Evolutionary conservation across 2,329 filamentous ascomycete species (phyloP).

Genomic region (Phialophora verrucosa): DNA sequence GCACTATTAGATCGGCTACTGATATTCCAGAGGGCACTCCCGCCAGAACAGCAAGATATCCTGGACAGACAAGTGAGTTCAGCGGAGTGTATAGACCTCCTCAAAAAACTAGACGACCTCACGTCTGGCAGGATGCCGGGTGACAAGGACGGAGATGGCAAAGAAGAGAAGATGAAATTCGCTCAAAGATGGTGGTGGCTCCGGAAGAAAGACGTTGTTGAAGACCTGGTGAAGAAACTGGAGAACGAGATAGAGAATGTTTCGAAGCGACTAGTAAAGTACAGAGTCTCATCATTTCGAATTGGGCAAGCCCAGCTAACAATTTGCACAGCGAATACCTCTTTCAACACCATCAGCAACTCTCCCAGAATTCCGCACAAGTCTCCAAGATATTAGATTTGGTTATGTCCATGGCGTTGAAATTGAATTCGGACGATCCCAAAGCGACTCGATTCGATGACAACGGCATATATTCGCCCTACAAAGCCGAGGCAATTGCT

Average conservation of each 20-base stretch:
- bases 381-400: background rate
- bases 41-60: background rate
- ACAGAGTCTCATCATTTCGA: background rate
- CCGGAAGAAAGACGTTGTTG: conserved; percentile 8
- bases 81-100: background rate
- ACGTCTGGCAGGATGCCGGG: background rate
- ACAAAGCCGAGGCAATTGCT: background rate
- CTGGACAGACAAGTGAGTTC: background rate
- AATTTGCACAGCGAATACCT: background rate
- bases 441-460: background rate
- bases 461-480: background rate
- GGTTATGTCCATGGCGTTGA: background rate
- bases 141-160: background rate
- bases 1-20: background rate
- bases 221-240: conserved; percentile 12
- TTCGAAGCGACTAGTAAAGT: conserved; percentile 1
- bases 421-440: background rate
- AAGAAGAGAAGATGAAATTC: conserved; percentile 12
- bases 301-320: background rate
- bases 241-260: conserved; percentile 6
- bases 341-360: background rate
- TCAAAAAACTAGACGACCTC: background rate
- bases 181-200: conserved; percentile 16
- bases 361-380: background rate
- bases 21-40: background rate